These are phyloP conservation scores for Lasiodiplodia citricola DNA, from an alignment of 2,329 filamentous ascomycete genomes.

Conservation along the genomic window DNA sequence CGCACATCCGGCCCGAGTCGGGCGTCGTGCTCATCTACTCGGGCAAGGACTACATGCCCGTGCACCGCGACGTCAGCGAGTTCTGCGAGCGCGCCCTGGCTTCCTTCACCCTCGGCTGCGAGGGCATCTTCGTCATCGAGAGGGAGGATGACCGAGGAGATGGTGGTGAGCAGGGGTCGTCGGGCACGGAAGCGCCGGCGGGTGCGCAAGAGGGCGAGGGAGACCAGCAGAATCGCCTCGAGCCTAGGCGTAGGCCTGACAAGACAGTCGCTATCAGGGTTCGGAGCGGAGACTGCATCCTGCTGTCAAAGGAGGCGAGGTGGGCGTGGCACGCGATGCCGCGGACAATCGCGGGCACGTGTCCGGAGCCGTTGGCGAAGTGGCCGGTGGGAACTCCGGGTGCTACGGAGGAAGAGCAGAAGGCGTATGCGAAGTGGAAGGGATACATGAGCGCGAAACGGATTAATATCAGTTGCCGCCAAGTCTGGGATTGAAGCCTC, in stretches of 20 bases:
- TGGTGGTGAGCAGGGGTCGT: background rate
- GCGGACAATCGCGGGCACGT: constrained; percentile 79
- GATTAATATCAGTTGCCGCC: constrained; percentile 89
- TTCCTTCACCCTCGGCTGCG: constrained; percentile 89
- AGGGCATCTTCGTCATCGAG: constrained; percentile 84
- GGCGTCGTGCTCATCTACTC: constrained; percentile 94
- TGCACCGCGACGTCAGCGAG: constrained; percentile 94
- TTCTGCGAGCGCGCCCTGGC: constrained; percentile 77
- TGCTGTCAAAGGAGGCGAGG: constrained; percentile 80
- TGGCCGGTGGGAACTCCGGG: constrained; percentile 65
- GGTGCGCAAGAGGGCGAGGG: constrained; percentile 48
- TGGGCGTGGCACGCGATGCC: constrained; percentile 97
- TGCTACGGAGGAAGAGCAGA: constrained; percentile 6
- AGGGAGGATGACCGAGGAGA: constrained; percentile 48
- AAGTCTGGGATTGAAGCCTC: constrained; percentile 68
- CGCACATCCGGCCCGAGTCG: constrained; percentile 78
- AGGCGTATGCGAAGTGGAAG: constrained; percentile 69
- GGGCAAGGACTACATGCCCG: constrained; percentile 85
- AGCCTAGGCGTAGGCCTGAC: constrained; percentile 26
- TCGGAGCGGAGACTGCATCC: constrained; percentile 83
- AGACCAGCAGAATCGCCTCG: constrained; percentile 27
- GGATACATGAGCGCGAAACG: constrained; percentile 90
- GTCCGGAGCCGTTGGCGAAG: constrained; percentile 72
- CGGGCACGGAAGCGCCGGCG: background rate
- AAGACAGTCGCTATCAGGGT: constrained; percentile 65